Conservation (phyloP, 495 filamentous ascomycete species). For the Aspergillus baeticus region DNA sequence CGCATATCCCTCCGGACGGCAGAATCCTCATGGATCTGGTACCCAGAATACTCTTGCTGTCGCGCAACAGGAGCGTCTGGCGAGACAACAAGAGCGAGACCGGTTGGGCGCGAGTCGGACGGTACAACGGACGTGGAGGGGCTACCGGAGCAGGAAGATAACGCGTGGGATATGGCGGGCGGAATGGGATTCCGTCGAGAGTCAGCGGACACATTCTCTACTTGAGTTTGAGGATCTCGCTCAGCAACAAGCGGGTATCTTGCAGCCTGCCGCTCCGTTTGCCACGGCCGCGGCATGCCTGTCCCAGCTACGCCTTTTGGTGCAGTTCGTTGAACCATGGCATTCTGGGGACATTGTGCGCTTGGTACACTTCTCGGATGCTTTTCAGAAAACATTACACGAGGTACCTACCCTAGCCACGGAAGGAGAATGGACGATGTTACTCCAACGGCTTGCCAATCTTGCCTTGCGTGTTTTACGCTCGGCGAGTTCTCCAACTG, state of each 20-base stretch:
- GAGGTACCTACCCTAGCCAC: constrained; percentile 39
- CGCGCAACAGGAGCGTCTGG: constrained; percentile 79
- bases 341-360: constrained; percentile 41
- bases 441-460: constrained; percentile 46
- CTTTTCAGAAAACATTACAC: constrained; percentile 40
- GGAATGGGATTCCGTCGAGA: constrained; percentile 62
- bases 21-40: constrained; percentile 48
- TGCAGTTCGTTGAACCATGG: constrained; percentile 47
- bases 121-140: constrained; percentile 84
- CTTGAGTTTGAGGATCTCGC: constrained; percentile 20
- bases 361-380: constrained; percentile 43
- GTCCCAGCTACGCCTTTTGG: constrained; percentile 44
- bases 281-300: constrained; percentile 45
- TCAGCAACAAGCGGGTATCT: constrained; percentile 7
- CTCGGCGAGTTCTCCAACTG: constrained; percentile 22
- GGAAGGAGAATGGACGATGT: constrained; percentile 47
- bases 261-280: constrained; percentile 40
- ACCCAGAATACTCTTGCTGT: constrained; percentile 75
- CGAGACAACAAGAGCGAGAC: constrained; percentile 79
- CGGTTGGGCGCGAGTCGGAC: constrained; percentile 69
- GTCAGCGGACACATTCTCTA: constrained; percentile 17
- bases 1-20: constrained; percentile 42
- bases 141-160: constrained; percentile 60
- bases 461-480: constrained; percentile 42
- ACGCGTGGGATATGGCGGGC: constrained; percentile 58